phyloP scores from a whole-genome alignment of 129 eudicot species.

The Chrysanthemum lavandulifolium region DNA sequence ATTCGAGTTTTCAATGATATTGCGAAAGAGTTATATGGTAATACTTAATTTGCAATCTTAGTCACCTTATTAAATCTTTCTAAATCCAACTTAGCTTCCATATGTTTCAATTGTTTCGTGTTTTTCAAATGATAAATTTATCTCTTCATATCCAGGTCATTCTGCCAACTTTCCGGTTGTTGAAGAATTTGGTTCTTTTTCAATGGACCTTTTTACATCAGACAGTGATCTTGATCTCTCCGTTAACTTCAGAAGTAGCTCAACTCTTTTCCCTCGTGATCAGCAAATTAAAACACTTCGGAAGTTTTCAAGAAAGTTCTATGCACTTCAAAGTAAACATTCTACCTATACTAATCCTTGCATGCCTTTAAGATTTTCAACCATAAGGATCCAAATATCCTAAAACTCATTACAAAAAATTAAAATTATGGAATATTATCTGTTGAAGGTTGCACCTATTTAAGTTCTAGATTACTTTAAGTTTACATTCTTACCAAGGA shows the following conservation, averaged over 20 bases:
- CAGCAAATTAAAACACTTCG: conserved; percentile 71
- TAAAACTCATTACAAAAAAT: conserved; percentile 3
- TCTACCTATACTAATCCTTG: conserved; percentile 1
- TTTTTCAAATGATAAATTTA: background rate
- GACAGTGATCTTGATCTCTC: conserved; percentile 93
- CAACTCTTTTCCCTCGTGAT: conserved; percentile 48
- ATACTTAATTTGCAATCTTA: background rate
- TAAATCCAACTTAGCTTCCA: background rate
- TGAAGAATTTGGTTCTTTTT: conserved; percentile 85
- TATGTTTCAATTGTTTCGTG: background rate
- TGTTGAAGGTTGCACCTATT: background rate
- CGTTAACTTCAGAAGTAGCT: conserved; percentile 55
- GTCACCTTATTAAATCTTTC: background rate
- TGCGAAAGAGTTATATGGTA: conserved; percentile 86
- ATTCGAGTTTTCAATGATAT: conserved; percentile 78
- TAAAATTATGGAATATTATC: background rate
- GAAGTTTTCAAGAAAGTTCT: conserved; percentile 78
- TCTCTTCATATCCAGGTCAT: conserved; percentile 40
- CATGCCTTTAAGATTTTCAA: conserved; percentile 5
- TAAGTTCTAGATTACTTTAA: too few species aligned
- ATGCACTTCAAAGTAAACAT: conserved; percentile 66
- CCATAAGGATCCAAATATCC: background rate
- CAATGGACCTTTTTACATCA: conserved; percentile 84
- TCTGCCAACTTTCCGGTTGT: conserved; percentile 55
- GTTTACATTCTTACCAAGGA: background rate